Base-by-base conservation (phyloP, 2,329 filamentous ascomycete genomes). In the Alternaria ventricosa region DNA sequence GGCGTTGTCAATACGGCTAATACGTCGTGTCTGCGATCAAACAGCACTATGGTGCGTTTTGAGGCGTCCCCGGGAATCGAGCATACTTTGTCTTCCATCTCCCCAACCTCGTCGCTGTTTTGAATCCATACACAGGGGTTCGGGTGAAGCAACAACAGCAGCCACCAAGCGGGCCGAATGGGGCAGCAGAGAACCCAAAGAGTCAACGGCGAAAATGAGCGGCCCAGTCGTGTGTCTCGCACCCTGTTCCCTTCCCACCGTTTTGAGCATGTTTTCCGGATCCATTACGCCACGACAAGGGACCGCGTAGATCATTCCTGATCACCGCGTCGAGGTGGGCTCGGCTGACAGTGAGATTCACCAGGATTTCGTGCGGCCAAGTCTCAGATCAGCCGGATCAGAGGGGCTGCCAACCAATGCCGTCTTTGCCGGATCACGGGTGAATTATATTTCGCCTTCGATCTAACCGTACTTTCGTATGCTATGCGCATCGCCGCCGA, bases 321-420 rank as follows among this genome's bases (percentile, higher is more conserved):
- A 70, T 70, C 70, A 72, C 67, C 69, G 68, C 67, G 64, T 61
- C 66, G 67, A 68, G 60, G 64, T 69, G 67, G 63, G 70, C 69
- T 74, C 71, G 71, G 68, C 71, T 75, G 74, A 73, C 69, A 70
- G 66, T 63, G 67, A 67, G 55, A 70, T 59, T 67, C 69, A 61
- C 67, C 67, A 70, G 65, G 51, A 60, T 58, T 57, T 57, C 57
- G 60, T 59, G 50, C 61, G 61, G 73, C 73, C 70, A 78, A 75
- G 74, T 71, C 71, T 77, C 68, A 76, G 74, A 78, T 79, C 75
- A 78, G 72, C 75, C 77, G 74, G 71, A 46, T 70, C 67, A 59
- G 62, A 72, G 57, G 53, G 23, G 28, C 23, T 55, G 33, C 41
- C 57, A 60, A 64, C 61, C 63, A 57, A 61, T 63, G 59, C 68